phyloP scores from a whole-genome alignment of 1,139 yeast species.

The Pichia sp. region DNA sequence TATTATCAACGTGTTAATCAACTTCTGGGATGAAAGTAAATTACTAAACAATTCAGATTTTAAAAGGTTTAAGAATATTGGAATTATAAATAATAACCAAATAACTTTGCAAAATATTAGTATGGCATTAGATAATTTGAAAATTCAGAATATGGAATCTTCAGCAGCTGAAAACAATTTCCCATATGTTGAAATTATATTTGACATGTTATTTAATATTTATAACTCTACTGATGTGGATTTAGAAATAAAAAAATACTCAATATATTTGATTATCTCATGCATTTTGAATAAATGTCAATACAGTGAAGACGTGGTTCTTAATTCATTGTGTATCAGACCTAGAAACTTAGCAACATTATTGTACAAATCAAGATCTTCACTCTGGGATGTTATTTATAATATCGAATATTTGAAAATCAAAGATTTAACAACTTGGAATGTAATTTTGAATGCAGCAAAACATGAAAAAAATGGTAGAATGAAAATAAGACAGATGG shows the following conservation, averaged over 20 bases:
- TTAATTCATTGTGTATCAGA: constrained; percentile 9
- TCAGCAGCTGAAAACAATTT: neutral
- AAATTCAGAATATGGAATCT: neutral
- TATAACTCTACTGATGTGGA: neutral
- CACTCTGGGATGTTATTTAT: constrained; percentile 53
- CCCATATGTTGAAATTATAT: constrained; percentile 1
- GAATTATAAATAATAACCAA: neutral
- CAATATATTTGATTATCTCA: constrained; percentile 3
- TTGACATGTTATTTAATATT: constrained; percentile 5
- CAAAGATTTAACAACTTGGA: constrained; percentile 55
- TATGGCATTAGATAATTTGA: constrained; percentile 3
- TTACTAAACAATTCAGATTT: constrained; percentile 3
- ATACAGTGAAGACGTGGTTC: constrained; percentile 1
- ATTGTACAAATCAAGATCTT: constrained; percentile 36
- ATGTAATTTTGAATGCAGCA: constrained; percentile 57
- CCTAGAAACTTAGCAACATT: constrained; percentile 7
- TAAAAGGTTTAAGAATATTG: neutral
- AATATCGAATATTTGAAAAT: constrained; percentile 37
- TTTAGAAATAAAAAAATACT: neutral
- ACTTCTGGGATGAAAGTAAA: constrained; percentile 8
- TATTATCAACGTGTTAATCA: constrained; percentile 1
- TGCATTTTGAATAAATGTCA: constrained; percentile 1
- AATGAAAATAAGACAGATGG: constrained; percentile 26
- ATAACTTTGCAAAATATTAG: constrained; percentile 6
- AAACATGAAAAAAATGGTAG: constrained; percentile 46